Evolutionary conservation across 331 rosid genomes (phyloP), one percentile per base, ranked within the genome.

Genomic region (Stylosanthes scabra): DNA sequence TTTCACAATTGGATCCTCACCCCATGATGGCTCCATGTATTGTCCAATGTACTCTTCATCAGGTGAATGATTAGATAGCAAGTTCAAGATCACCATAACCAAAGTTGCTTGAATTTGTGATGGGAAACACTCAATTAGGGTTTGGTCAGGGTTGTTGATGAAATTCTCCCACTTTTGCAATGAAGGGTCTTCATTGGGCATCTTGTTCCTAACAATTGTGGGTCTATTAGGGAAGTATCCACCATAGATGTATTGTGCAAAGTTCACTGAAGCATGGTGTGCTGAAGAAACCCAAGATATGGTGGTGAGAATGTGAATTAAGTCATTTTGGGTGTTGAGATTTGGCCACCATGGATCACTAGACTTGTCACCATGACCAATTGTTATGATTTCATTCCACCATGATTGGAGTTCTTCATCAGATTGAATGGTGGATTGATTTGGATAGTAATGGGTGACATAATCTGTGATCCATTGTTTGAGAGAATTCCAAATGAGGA

Each of bases 281-380:
- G 92, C 92, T 11, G 89, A 83, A 34, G 96, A 74, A 0, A 90
- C 85, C 92, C 96, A 90, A 25, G 72, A 63, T 12, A 87, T 87
- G 29, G 56, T 83, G 4, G 63, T 70, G n/a, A 85, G 61, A 74
- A 87, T 87, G 46, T 45, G 71, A 10, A 85, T 82, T 1, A 89
- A 89, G 74, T 89, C 90, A 76, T 85, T 12, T 8, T 78, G 63
- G 9, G 89, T 90, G 16, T 71, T 65, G 7, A 90, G 89, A 37
- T 14, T 16, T 5, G 90, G 92, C 96, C 96, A 90, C 90, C 96
- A 83, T 7, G 90, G 87, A 59, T 89, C 90, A 9, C 87, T 90
- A 20, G 85, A 87, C 50, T 89, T 90, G 77, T 90, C 89, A 0
- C 76, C 96, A 28, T 87, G 90, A 8, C 96, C 96, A 8, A 61